These are phyloP conservation scores for Arachis hypogaea DNA, from an alignment of 306 rosid species.

Conservation along the genomic window DNA sequence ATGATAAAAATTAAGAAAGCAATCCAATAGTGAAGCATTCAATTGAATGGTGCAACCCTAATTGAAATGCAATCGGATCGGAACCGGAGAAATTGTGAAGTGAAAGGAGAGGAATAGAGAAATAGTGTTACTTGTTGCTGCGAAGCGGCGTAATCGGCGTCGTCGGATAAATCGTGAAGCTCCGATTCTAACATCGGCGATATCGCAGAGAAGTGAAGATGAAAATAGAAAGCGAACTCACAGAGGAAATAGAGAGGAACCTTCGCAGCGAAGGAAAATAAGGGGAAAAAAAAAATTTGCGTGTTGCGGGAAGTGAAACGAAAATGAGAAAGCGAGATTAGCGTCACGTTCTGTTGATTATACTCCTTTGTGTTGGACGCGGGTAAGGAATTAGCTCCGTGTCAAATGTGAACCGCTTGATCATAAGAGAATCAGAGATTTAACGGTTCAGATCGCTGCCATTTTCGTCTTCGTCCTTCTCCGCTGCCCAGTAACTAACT, in stretches of 20 bases:
- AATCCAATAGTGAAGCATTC: neutral
- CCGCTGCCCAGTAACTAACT: neutral
- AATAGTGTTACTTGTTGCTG: slow-evolving; percentile 67
- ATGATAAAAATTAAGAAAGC: neutral
- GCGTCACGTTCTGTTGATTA: slow-evolving; percentile 15
- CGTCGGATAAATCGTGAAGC: slow-evolving; percentile 91
- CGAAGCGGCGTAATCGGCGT: slow-evolving; percentile 94
- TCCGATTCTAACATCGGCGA: slow-evolving; percentile 81
- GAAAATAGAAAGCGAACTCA: neutral
- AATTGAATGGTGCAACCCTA: slow-evolving; percentile 39
- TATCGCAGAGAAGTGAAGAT: slow-evolving; percentile 15
- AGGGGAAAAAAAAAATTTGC: neutral
- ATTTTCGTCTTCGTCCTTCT: neutral
- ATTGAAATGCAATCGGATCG: slow-evolving; percentile 29
- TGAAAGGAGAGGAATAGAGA: neutral
- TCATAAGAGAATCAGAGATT: neutral
- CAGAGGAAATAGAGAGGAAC: slow-evolving; percentile 6
- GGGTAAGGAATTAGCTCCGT: slow-evolving; percentile 20
- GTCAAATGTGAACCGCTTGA: slow-evolving; percentile 21
- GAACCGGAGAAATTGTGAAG: slow-evolving; percentile 13
- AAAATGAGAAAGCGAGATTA: neutral
- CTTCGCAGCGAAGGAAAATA: slow-evolving; percentile 49
- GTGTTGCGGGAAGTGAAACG: slow-evolving; percentile 30
- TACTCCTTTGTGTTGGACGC: slow-evolving; percentile 32
- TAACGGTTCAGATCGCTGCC: slow-evolving; percentile 32